These are phyloP conservation scores for Grosmannia clavigera DNA, from an alignment of 2,329 filamentous ascomycete species.

Conservation along the genomic window DNA sequence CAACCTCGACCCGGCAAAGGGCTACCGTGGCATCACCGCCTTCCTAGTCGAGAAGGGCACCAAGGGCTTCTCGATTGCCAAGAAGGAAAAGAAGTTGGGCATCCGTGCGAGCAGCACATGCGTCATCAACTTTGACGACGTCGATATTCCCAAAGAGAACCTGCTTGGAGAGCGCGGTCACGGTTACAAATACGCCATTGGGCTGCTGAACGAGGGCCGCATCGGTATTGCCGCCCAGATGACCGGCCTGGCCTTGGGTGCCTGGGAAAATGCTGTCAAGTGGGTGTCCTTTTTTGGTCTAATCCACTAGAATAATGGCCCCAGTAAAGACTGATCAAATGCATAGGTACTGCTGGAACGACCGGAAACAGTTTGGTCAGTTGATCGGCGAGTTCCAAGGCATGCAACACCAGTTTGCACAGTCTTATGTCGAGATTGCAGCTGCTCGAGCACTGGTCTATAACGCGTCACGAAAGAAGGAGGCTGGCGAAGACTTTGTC, in stretches of 20 bases:
- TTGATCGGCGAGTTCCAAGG: conserved; percentile 95
- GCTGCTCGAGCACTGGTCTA: conserved; percentile 87
- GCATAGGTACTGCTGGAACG: conserved; percentile 70
- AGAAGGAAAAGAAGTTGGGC: conserved; percentile 99
- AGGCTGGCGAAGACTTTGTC: conserved; percentile 91
- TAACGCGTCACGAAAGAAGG: conserved; percentile 96
- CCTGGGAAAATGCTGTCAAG: conserved; percentile 84
- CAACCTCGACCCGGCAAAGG: conserved; percentile 82
- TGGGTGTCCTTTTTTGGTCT: conserved; percentile 23
- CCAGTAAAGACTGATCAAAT: neutral
- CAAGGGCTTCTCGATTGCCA: conserved; percentile 85
- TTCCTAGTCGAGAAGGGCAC: conserved; percentile 88
- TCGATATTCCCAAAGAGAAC: conserved; percentile 78
- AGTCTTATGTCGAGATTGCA: conserved; percentile 86
- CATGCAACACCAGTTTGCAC: conserved; percentile 98
- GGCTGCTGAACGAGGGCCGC: conserved; percentile 84
- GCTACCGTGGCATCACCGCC: conserved; percentile 93
- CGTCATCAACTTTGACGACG: conserved; percentile 94
- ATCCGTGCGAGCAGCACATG: conserved; percentile 94
- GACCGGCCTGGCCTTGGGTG: conserved; percentile 89
- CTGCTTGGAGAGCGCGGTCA: conserved; percentile 79
- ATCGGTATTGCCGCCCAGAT: conserved; percentile 98
- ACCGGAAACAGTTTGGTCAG: conserved; percentile 91
- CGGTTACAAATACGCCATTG: conserved; percentile 97
- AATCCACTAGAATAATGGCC: neutral